phyloP scores from a whole-genome alignment of 495 filamentous ascomycete species.

The Xylaria venustula region DNA sequence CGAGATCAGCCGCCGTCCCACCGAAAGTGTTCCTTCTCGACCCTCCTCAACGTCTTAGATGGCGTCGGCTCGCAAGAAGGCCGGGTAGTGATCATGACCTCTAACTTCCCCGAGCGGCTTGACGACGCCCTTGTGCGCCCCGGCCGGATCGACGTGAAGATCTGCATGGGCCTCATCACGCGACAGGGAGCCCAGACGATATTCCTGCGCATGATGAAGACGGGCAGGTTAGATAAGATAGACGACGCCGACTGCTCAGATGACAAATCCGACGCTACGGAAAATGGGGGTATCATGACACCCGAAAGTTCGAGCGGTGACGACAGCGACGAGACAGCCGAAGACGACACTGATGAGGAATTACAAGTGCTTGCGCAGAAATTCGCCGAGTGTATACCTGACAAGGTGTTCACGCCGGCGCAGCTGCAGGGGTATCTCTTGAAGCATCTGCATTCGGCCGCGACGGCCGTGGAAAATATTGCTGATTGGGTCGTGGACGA shows the following conservation, averaged over 20 bases:
- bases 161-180: slow-evolving; percentile 43
- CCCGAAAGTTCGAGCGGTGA: too few species aligned
- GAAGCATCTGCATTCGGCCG: slow-evolving; percentile 38
- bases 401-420: slow-evolving; percentile 58
- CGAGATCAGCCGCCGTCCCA: background rate
- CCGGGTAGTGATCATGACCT: slow-evolving; percentile 66
- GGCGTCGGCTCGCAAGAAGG: slow-evolving; percentile 61
- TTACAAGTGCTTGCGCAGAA: slow-evolving; percentile 41
- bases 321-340: background rate
- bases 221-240: slow-evolving; percentile 25
- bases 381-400: slow-evolving; percentile 51
- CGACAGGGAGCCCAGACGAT: slow-evolving; percentile 25
- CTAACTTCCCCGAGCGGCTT: slow-evolving; percentile 57
- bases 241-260: background rate
- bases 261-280: background rate
- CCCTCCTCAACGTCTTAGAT: slow-evolving; percentile 61
- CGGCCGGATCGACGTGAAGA: slow-evolving; percentile 58
- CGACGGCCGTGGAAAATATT: slow-evolving; percentile 42
- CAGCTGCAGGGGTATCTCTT: slow-evolving; percentile 62
- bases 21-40: slow-evolving; percentile 47
- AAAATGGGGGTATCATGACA: too few species aligned
- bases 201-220: slow-evolving; percentile 43
- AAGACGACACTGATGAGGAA: slow-evolving; percentile 19
- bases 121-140: slow-evolving; percentile 60
- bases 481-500: slow-evolving; percentile 42